Percentiles rank a stretch among this genome's conserved stretches.
These are phyloP conservation scores for Patellaria atrata DNA, from an alignment of 495 filamentous ascomycete genomes.

Conservation along the genomic window DNA sequence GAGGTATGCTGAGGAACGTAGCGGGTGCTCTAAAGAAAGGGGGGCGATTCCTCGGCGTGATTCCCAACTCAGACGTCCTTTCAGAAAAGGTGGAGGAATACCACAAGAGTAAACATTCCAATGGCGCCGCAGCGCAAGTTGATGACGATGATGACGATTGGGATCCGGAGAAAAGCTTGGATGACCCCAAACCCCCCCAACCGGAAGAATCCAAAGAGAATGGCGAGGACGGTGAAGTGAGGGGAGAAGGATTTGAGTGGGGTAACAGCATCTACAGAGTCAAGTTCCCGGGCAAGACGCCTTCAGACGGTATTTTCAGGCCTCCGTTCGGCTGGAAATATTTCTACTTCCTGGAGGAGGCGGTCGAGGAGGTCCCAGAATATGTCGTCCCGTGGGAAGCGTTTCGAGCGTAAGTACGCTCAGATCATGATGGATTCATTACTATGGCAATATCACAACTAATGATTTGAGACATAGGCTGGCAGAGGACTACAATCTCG, in stretches of 20 bases:
- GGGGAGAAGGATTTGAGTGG: constrained; percentile 55
- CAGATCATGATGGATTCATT: neutral
- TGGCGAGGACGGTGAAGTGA: constrained; percentile 36
- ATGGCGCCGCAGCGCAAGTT: constrained; percentile 3
- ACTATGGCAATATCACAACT: neutral
- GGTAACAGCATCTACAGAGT: constrained; percentile 87
- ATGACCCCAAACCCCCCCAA: constrained; percentile 9
- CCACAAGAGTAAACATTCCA: constrained; percentile 13
- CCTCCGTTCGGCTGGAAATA: constrained; percentile 97
- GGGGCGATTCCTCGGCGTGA: constrained; percentile 81
- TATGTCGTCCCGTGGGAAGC: constrained; percentile 98
- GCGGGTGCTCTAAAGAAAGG: constrained; percentile 81
- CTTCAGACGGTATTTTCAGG: constrained; percentile 69
- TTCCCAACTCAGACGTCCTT: constrained; percentile 85
- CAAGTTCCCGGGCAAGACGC: constrained; percentile 66
- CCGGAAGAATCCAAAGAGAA: constrained; percentile 14
- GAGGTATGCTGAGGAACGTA: constrained; percentile 88
- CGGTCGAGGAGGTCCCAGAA: constrained; percentile 89
- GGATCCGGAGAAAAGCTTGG: constrained; percentile 25
- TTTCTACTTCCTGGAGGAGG: constrained; percentile 87
- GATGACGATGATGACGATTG: constrained; percentile 20
- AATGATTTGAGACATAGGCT: too few relatives aligned
- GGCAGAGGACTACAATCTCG: constrained; percentile 91
- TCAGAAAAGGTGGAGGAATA: constrained; percentile 41
- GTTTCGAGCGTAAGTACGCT: constrained; percentile 55